Evolutionary conservation across 2,329 filamentous ascomycete genomes (phyloP).

Genomic region (Phialophora verrucosa): DNA sequence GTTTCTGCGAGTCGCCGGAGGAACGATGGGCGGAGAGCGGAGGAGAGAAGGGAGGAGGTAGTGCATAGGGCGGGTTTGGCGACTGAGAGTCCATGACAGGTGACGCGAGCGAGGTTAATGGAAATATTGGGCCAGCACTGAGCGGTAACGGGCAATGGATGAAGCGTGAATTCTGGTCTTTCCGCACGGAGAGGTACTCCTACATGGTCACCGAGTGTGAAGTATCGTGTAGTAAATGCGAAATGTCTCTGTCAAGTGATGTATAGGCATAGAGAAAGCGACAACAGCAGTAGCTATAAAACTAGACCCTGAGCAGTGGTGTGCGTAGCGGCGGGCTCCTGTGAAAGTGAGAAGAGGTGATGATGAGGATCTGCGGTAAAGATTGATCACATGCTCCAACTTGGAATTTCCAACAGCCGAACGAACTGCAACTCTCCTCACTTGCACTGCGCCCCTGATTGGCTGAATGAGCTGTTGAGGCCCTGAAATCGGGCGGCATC

Average conservation of each 20-base stretch:
- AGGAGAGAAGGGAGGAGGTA: slow-evolving; percentile 38
- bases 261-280: not conserved
- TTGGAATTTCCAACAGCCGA: slow-evolving; percentile 10
- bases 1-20: slow-evolving; percentile 30
- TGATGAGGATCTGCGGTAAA: slow-evolving; percentile 12
- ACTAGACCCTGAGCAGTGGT: not conserved
- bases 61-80: slow-evolving; percentile 30
- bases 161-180: not conserved
- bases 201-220: slow-evolving; percentile 13
- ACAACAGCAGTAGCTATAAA: not conserved
- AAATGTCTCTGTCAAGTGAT: not conserved
- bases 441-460: slow-evolving; percentile 5
- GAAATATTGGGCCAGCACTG: not conserved
- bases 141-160: not conserved
- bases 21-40: slow-evolving; percentile 32
- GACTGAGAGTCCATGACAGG: slow-evolving; percentile 34
- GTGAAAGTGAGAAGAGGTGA: slow-evolving; percentile 7
- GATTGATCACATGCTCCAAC: slow-evolving; percentile 28
- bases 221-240: not conserved
- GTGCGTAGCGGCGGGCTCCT: not conserved
- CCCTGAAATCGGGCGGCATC: not conserved
- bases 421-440: slow-evolving; percentile 5
- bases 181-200: slow-evolving; percentile 1
- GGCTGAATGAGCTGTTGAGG: slow-evolving; percentile 4
- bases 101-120: not conserved